Conservation (phyloP, 352 stramenopile species). For the Phytopythium ostracodes region DNA sequence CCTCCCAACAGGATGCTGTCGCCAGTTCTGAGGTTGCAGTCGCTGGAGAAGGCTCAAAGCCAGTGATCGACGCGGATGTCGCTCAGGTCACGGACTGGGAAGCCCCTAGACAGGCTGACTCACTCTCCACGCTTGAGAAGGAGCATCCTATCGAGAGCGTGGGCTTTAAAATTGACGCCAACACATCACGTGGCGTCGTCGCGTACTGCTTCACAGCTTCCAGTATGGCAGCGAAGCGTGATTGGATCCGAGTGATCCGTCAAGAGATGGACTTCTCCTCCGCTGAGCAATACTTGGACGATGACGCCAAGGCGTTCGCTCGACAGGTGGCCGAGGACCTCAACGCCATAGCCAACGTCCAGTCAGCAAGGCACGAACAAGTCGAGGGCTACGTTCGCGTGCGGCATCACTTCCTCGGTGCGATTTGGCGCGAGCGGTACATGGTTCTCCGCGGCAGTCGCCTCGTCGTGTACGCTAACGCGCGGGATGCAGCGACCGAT, state of each 20-base stretch:
- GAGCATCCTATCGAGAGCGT: slow-evolving; percentile 20
- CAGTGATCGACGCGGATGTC: slow-evolving; percentile 35
- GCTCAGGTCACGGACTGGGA: slow-evolving; percentile 42
- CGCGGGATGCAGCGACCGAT: slow-evolving; percentile 17
- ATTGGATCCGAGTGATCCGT: slow-evolving; percentile 53
- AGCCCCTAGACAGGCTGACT: slow-evolving; percentile 5
- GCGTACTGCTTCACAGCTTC: slow-evolving; percentile 35
- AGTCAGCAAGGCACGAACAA: not conserved
- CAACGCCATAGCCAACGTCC: slow-evolving; percentile 8
- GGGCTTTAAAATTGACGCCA: slow-evolving; percentile 36
- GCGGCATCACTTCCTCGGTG: slow-evolving; percentile 39
- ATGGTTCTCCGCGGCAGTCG: slow-evolving; percentile 30
- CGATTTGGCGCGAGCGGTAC: slow-evolving; percentile 50
- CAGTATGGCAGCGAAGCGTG: slow-evolving; percentile 26
- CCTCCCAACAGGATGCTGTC: slow-evolving; percentile 16
- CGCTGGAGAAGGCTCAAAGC: not conserved
- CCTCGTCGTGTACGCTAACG: slow-evolving; percentile 33
- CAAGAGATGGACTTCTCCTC: slow-evolving; percentile 58
- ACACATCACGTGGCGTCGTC: slow-evolving; percentile 10
- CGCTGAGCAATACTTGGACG: slow-evolving; percentile 52
- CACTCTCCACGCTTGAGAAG: slow-evolving; percentile 6
- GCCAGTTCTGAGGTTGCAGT: not conserved
- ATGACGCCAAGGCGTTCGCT: slow-evolving; percentile 48
- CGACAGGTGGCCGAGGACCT: slow-evolving; percentile 45
- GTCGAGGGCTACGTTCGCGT: slow-evolving; percentile 40